A percentile compares a stretch with the other conserved stretches of the same genome.
Evolutionary conservation across 139 green algal genomes (phyloP).

Genomic region (Chlorella sp.): DNA sequence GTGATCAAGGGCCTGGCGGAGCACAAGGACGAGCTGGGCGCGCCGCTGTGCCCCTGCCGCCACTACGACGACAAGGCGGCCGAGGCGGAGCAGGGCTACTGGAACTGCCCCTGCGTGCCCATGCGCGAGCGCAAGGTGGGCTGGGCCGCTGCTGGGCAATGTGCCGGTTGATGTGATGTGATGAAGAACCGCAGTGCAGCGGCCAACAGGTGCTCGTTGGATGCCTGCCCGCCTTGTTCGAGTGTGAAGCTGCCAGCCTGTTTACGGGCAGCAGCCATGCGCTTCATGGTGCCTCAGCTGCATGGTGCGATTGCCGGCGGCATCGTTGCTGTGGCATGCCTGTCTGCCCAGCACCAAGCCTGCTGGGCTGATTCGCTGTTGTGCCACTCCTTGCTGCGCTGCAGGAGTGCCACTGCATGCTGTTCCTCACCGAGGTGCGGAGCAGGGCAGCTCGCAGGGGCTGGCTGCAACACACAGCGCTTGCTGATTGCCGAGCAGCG

Average conservation of each 20-base stretch:
- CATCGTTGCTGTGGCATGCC: background rate
- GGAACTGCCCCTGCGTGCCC: constrained; percentile 99
- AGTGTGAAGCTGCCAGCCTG: no score
- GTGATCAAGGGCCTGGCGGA: constrained; percentile 98
- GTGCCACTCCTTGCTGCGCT: background rate
- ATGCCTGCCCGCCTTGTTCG: no score
- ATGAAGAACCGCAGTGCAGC: no score
- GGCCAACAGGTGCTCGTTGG: no score
- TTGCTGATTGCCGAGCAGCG: no score
- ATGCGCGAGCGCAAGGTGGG: constrained; percentile 95
- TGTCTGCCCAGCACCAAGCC: background rate
- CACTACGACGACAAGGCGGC: constrained; percentile 99
- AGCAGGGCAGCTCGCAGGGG: no score
- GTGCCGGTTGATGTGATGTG: no score
- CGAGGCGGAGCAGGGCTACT: constrained; percentile 96
- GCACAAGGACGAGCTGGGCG: constrained; percentile 97
- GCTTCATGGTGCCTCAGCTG: no score
- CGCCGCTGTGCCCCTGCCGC: constrained; percentile 96
- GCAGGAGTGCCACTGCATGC: constrained; percentile 99
- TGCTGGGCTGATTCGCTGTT: background rate
- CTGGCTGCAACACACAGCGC: no score
- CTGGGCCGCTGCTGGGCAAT: background rate
- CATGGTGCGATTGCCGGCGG: no score
- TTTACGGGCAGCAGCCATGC: no score
- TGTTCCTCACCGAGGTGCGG: constrained; percentile 91